These are phyloP conservation scores for Solanum hybrid DNA, from an alignment of 305 asterid species.

Conservation along the genomic window DNA sequence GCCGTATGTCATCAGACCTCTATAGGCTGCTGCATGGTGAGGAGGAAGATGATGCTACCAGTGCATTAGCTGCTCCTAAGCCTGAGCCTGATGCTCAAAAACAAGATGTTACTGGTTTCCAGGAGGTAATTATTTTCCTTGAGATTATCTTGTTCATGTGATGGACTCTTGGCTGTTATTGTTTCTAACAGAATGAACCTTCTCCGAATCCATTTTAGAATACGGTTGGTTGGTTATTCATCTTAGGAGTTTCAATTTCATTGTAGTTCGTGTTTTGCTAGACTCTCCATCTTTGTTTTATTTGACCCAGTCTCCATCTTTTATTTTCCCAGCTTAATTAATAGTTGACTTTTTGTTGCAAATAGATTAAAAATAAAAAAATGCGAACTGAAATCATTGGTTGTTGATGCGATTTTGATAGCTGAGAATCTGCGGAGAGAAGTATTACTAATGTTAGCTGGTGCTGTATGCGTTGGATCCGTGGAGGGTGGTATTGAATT, in stretches of 20 bases:
- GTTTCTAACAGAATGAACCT: neutral
- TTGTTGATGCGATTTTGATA: neutral
- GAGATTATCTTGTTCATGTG: neutral
- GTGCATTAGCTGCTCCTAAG: slow-evolving; percentile 78
- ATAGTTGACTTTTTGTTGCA: neutral
- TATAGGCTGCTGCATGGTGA: slow-evolving; percentile 71
- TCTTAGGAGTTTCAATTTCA: neutral
- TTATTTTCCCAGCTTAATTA: neutral
- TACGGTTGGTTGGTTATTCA: neutral
- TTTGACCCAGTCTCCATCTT: neutral
- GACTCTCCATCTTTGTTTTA: neutral
- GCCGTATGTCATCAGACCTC: slow-evolving; percentile 78
- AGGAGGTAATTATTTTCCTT: slow-evolving; percentile 40
- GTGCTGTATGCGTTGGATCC: neutral
- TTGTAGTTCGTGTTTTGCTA: neutral
- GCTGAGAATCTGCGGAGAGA: neutral
- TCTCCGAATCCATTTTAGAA: neutral
- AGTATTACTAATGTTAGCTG: neutral
- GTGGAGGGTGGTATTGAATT: neutral
- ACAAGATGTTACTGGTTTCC: slow-evolving; percentile 36
- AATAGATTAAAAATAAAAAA: neutral
- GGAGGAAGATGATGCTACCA: slow-evolving; percentile 98
- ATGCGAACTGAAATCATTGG: neutral
- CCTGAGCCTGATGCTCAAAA: slow-evolving; percentile 69
- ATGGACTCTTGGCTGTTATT: neutral